A percentile compares a stretch with the other conserved stretches of the same genome.
phyloP scores from a whole-genome alignment of 1,284 basidiomycete genomes.

The Austroboletus niveus region DNA sequence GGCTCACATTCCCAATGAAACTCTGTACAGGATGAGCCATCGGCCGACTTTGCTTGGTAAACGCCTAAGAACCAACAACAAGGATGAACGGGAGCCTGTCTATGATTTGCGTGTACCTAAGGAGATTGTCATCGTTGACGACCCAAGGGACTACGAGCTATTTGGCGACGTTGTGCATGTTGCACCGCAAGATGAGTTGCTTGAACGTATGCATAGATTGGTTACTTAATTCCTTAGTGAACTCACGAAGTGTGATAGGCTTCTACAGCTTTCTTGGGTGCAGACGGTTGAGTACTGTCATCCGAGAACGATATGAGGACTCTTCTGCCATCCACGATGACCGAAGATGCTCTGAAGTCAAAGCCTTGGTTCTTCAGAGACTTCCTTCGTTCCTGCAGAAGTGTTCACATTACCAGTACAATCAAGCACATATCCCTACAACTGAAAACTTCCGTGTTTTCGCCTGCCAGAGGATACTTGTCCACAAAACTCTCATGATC shows the following conservation, averaged over 20 bases:
- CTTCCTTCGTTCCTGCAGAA: background rate
- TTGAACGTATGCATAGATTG: background rate
- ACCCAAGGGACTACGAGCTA: constrained; percentile 66
- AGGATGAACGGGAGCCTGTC: constrained; percentile 51
- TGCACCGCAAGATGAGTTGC: constrained; percentile 51
- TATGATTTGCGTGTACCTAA: constrained; percentile 46
- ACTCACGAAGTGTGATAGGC: background rate
- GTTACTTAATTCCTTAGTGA: background rate
- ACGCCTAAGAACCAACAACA: constrained; percentile 41
- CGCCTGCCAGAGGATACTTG: background rate
- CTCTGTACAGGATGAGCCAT: constrained; percentile 55
- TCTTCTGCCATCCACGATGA: background rate
- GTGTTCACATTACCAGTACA: background rate
- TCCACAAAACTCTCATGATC: constrained; percentile 2
- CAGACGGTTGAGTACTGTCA: background rate
- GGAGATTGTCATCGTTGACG: constrained; percentile 73
- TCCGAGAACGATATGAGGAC: background rate
- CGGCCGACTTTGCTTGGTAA: constrained; percentile 71
- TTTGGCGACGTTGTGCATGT: constrained; percentile 75
- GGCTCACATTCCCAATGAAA: constrained; percentile 3
- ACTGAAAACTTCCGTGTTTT: background rate
- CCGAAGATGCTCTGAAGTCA: background rate
- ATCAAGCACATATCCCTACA: background rate
- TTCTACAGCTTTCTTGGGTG: constrained; percentile 45
- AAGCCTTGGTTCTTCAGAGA: background rate